Evolutionary conservation across 805 yeast genomes (phyloP).

Genomic region (fission yeast (Schizosaccharomyces pombe)): ASM294v3 CU329670.1:4479001-4479500

Average conservation of each 20-base stretch:
- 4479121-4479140: neutral
- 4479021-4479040: no score
- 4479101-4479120: no score
- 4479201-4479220: neutral
- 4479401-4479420: neutral
- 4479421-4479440: conserved; percentile 1
- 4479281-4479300: neutral
- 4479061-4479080: no score
- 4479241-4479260: neutral
- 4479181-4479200: neutral
- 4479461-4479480: neutral
- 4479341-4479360: neutral
- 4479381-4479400: neutral
- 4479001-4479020: no score
- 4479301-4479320: neutral
- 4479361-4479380: neutral
- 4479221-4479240: neutral
- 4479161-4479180: neutral
- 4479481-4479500: neutral
- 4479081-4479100: no score
- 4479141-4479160: neutral
- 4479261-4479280: neutral
- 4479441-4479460: neutral
- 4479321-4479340: neutral
- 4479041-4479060: no score